Evolutionary conservation across 306 rosid species (phyloP).

Genomic region (Macrotyloma uniflorum): DNA sequence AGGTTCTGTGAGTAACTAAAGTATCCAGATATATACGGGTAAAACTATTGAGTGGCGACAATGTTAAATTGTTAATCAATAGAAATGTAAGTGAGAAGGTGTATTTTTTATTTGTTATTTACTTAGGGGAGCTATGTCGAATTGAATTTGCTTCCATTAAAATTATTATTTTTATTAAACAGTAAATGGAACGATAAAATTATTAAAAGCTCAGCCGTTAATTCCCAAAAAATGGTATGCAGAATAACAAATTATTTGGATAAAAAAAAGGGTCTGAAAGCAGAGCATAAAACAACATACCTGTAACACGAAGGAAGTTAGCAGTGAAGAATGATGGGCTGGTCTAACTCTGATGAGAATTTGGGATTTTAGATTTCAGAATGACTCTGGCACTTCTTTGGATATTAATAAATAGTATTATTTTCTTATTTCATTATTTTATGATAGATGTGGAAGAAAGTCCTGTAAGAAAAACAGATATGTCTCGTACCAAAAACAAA

Average conservation of each 20-base stretch:
- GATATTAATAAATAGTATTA: too few species aligned
- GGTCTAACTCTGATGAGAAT: background rate
- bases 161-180: background rate
- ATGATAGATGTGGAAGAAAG: too few species aligned
- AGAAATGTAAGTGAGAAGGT: background rate
- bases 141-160: background rate
- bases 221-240: background rate
- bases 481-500: too few species aligned
- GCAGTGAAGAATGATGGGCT: background rate
- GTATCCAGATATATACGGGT: background rate
- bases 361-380: too few species aligned
- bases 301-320: background rate
- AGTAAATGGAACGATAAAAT: background rate
- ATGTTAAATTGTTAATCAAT: background rate
- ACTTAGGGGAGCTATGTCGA: background rate
- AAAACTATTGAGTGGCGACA: background rate
- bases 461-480: too few species aligned
- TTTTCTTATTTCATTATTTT: too few species aligned
- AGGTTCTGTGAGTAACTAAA: constrained; percentile 1
- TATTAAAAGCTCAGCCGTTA: background rate
- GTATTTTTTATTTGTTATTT: background rate
- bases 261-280: background rate
- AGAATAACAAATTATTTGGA: too few species aligned
- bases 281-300: background rate
- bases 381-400: too few species aligned